phyloP scores from a whole-genome alignment of 2,329 filamentous ascomycete species.

The Colletotrichum simmondsii region DNA sequence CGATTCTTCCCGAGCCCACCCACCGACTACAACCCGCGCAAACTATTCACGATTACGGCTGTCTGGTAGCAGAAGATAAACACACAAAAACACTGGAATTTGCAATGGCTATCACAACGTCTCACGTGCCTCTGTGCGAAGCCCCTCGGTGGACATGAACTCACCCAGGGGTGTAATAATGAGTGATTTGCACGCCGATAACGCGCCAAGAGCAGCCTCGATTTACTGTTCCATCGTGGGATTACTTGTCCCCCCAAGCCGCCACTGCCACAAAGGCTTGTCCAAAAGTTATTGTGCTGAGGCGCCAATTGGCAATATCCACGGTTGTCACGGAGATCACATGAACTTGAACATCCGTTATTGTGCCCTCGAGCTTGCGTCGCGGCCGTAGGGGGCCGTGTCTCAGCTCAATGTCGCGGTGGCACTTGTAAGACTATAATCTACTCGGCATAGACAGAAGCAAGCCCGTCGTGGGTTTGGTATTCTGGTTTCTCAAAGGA shows the following conservation, averaged over 20 bases:
- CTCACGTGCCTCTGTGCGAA: slow-evolving; percentile 30
- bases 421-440: slow-evolving; percentile 19
- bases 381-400: not conserved
- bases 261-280: not conserved
- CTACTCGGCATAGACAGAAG: not conserved
- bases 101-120: slow-evolving; percentile 33
- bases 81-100: slow-evolving; percentile 38
- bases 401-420: not conserved
- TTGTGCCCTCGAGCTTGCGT: not conserved
- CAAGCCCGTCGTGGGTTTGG: not conserved
- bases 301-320: not conserved
- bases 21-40: slow-evolving; percentile 35
- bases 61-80: slow-evolving; percentile 39
- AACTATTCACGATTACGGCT: slow-evolving; percentile 38
- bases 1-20: slow-evolving; percentile 33
- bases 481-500: not conserved
- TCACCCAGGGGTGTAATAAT: slow-evolving; percentile 15
- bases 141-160: slow-evolving; percentile 24
- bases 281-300: not conserved
- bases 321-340: not conserved
- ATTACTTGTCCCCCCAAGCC: not conserved
- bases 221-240: not conserved
- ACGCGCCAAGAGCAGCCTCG: not conserved
- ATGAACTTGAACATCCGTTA: not conserved
- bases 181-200: slow-evolving; percentile 29